Conservation (phyloP, 2,329 filamentous ascomycete genomes). For the Botrytis fabae region DNA sequence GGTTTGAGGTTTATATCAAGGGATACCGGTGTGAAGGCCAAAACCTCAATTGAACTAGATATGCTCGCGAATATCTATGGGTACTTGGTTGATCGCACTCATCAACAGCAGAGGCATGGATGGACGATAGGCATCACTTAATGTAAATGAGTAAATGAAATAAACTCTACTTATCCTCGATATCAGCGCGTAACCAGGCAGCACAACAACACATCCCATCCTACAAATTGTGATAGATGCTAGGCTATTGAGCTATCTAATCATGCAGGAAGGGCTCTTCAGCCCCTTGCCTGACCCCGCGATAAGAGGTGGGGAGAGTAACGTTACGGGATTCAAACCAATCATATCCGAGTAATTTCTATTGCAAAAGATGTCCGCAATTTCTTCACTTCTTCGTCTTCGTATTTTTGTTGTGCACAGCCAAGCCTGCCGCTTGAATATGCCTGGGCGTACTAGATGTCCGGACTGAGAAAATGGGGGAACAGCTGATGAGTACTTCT, state of each 20-base stretch:
- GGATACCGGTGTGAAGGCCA: neutral
- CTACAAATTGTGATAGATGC: neutral
- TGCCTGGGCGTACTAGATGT: neutral
- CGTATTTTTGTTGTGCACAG: neutral
- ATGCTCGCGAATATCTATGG: neutral
- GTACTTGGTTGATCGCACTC: neutral
- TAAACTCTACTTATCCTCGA: neutral
- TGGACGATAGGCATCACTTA: neutral
- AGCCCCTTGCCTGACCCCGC: constrained; percentile 4
- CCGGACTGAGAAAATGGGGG: neutral
- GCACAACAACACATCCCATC: neutral
- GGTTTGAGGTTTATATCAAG: neutral
- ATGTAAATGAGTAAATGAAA: neutral
- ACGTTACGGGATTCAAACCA: constrained; percentile 7
- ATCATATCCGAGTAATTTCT: constrained; percentile 1
- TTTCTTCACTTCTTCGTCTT: neutral
- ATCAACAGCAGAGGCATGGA: neutral
- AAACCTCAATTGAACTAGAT: neutral
- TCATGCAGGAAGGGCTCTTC: neutral
- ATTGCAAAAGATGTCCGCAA: neutral
- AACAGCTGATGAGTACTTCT: neutral
- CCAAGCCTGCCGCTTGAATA: too few relatives aligned
- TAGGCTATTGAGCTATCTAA: neutral
- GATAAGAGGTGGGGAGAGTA: constrained; percentile 10
- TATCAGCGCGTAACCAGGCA: neutral